Evolutionary conservation across 208 protist genomes (phyloP).

Genomic region (Acanthamoeba rhysodes): DNA sequence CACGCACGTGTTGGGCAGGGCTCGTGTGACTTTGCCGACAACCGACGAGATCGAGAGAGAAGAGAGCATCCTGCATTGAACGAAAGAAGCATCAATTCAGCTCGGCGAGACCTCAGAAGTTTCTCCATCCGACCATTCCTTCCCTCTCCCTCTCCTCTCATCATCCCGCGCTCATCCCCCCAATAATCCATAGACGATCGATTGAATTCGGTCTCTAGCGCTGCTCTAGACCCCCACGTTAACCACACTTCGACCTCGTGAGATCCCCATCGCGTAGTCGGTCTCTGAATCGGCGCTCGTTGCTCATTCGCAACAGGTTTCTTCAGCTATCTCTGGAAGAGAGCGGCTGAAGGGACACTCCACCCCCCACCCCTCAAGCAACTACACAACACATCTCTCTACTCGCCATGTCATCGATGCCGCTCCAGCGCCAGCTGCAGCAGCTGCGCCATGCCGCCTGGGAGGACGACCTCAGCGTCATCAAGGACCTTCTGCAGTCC

Average conservation of each 20-base stretch:
- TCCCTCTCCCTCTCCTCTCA: no score
- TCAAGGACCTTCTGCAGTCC: conserved; percentile 35
- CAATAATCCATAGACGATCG: not conserved
- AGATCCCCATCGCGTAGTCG: not conserved
- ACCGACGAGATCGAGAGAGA: not conserved
- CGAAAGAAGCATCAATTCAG: not conserved
- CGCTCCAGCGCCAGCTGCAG: not conserved
- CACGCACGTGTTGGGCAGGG: no score
- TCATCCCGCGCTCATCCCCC: no score
- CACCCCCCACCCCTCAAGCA: not conserved
- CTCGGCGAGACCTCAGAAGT: no score
- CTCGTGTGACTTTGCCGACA: not conserved
- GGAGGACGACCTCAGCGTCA: conserved; percentile 35
- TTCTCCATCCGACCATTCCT: no score
- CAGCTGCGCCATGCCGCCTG: conserved; percentile 20
- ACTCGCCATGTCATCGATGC: not conserved
- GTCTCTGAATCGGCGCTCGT: not conserved
- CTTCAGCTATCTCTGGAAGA: conserved; percentile 33
- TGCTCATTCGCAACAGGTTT: conserved; percentile 46
- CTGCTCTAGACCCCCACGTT: not conserved
- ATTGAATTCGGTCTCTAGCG: not conserved
- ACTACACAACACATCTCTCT: not conserved
- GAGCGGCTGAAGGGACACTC: conserved; percentile 26
- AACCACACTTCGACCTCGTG: not conserved
- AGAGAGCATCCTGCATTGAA: not conserved